Evolutionary conservation across 352 stramenopile species (phyloP).

Genomic region (Phytophthora pseudosyringae): DNA sequence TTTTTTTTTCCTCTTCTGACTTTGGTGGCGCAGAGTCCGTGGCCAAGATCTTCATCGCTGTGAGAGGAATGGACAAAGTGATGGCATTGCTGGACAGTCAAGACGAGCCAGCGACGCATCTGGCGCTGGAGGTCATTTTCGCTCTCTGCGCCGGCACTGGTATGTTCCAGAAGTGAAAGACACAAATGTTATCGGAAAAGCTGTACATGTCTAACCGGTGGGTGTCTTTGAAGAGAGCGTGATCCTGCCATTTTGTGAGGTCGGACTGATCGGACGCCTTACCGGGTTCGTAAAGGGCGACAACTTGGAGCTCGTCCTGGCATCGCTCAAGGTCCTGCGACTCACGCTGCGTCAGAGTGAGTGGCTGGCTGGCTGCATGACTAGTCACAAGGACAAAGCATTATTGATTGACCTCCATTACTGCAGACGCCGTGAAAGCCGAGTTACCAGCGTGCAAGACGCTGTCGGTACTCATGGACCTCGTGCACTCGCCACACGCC

Average conservation of each 20-base stretch:
- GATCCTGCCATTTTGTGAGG: constrained; percentile 48
- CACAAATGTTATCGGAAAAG: no score
- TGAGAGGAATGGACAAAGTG: constrained; percentile 59
- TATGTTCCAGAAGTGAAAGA: constrained; percentile 21
- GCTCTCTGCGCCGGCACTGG: constrained; percentile 54
- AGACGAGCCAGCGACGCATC: constrained; percentile 42
- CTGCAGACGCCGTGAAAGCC: constrained; percentile 44
- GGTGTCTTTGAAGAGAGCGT: constrained; percentile 37
- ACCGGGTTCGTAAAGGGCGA: constrained; percentile 40
- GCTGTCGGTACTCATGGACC: constrained; percentile 49
- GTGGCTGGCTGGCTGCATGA: constrained; percentile 1
- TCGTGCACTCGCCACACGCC: constrained; percentile 44
- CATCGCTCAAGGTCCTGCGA: constrained; percentile 60
- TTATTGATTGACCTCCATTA: background rate
- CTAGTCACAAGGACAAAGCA: no score
- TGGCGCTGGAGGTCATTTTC: constrained; percentile 61
- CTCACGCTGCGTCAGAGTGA: constrained; percentile 57
- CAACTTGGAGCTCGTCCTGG: constrained; percentile 42
- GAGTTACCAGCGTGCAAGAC: constrained; percentile 41
- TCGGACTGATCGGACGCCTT: constrained; percentile 50
- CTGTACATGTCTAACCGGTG: no score
- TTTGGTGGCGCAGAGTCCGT: constrained; percentile 34
- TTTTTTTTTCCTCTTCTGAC: background rate
- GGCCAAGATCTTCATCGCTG: constrained; percentile 55
- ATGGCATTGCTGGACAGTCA: constrained; percentile 45